A percentile compares a stretch with the other conserved stretches of the same genome.
These are phyloP conservation scores for Ensete ventricosum DNA, from an alignment of 176 grass and related monocot genomes.

Conservation along the genomic window DNA sequence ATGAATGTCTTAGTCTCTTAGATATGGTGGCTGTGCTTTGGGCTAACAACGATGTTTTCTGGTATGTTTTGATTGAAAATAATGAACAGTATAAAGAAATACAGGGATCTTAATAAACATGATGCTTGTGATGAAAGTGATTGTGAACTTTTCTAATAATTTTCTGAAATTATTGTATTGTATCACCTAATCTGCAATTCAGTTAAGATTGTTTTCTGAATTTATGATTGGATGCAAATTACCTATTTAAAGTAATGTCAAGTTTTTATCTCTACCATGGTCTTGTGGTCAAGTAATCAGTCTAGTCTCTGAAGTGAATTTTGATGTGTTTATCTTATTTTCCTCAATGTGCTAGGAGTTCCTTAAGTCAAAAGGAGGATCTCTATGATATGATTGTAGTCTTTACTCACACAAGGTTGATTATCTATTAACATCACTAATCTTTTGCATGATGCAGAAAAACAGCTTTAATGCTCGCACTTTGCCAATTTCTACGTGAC, in stretches of 20 bases:
- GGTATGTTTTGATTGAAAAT: no score
- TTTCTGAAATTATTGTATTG: neutral
- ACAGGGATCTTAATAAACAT: neutral
- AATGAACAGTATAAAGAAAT: neutral
- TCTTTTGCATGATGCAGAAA: conserved; percentile 45
- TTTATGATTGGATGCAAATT: neutral
- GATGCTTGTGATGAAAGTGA: neutral
- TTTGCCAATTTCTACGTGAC: conserved; percentile 66
- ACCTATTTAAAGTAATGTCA: neutral
- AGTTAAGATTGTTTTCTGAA: neutral
- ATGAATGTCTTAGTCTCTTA: neutral
- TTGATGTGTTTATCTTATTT: neutral
- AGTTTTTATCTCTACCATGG: neutral
- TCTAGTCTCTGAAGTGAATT: neutral
- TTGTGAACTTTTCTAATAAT: neutral
- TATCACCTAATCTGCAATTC: neutral
- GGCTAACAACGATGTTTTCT: neutral
- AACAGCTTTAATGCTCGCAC: conserved; percentile 84
- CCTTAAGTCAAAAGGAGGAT: neutral
- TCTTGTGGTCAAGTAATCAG: neutral
- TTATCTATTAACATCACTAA: neutral
- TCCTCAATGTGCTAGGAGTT: neutral
- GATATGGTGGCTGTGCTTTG: neutral
- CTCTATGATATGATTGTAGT: neutral
- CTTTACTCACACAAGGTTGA: neutral